Evolutionary conservation across 495 filamentous ascomycete species (phyloP).

Genomic region (Diplogelasinospora grovesii): DNA sequence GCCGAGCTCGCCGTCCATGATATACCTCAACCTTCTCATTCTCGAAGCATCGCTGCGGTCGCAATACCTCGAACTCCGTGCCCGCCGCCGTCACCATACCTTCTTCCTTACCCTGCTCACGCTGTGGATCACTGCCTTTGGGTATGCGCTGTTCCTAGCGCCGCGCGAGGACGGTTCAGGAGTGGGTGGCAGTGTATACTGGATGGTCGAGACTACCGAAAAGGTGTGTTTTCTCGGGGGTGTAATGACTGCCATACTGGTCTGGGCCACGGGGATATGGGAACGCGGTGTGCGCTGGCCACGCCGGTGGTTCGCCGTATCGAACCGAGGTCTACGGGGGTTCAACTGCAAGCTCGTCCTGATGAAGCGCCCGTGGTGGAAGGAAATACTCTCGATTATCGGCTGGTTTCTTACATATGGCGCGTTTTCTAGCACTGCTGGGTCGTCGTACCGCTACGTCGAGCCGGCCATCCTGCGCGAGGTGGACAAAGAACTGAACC

Average conservation of each 20-base stretch:
- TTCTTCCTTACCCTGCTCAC: slow-evolving; percentile 79
- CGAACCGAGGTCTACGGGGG: slow-evolving; percentile 80
- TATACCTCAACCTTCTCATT: slow-evolving; percentile 96
- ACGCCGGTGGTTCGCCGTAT: slow-evolving; percentile 76
- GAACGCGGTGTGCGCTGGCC: slow-evolving; percentile 93
- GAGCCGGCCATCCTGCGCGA: slow-evolving; percentile 48
- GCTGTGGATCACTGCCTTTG: slow-evolving; percentile 74
- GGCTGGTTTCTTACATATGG: slow-evolving; percentile 72
- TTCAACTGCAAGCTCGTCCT: slow-evolving; percentile 96
- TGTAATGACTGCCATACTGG: slow-evolving; percentile 68
- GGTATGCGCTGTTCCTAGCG: slow-evolving; percentile 79
- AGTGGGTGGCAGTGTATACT: slow-evolving; percentile 89
- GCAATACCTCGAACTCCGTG: slow-evolving; percentile 84
- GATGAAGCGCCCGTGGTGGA: slow-evolving; percentile 75
- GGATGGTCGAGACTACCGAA: slow-evolving; percentile 83
- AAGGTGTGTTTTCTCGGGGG: slow-evolving; percentile 85
- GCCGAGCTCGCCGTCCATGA: slow-evolving; percentile 87
- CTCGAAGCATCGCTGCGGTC: slow-evolving; percentile 89
- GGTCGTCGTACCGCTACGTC: slow-evolving; percentile 60
- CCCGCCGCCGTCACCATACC: slow-evolving; percentile 87
- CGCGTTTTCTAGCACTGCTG: slow-evolving; percentile 55
- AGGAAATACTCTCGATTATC: slow-evolving; percentile 61
- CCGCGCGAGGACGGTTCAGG: slow-evolving; percentile 86
- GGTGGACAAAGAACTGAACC: slow-evolving; percentile 42
- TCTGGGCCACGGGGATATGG: slow-evolving; percentile 94